phyloP scores from a whole-genome alignment of 164 flowering plant genomes.

The Chloranthus sessilifolius region DNA sequence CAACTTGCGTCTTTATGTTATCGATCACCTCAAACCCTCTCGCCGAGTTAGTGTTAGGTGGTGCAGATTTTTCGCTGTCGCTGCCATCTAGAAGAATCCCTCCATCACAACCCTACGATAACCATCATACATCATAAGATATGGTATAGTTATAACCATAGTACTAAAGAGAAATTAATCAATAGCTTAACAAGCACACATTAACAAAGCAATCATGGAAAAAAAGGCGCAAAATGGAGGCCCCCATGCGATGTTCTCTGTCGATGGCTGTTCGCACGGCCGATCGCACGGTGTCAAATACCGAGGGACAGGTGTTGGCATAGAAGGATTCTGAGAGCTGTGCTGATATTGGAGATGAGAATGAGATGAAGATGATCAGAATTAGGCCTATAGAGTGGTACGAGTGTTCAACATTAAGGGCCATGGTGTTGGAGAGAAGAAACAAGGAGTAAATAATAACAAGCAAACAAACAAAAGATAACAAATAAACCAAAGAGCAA shows the following conservation, averaged over 20 bases:
- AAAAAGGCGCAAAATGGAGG: conserved; percentile 33
- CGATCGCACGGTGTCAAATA: conserved; percentile 23
- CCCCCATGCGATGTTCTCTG: conserved; percentile 34
- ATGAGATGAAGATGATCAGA: not conserved
- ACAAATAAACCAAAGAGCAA: too few relatives aligned
- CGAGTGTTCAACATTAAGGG: too few relatives aligned
- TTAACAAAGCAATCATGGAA: conserved; percentile 43
- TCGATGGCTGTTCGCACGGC: conserved; percentile 16
- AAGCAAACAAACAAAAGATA: too few relatives aligned
- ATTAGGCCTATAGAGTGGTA: too few relatives aligned
- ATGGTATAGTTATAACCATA: too few relatives aligned
- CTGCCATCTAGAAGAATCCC: not conserved
- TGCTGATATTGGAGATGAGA: conserved; percentile 12
- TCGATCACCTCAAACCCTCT: not conserved
- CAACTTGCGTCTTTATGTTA: not conserved
- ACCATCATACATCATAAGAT: too few relatives aligned
- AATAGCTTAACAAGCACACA: too few relatives aligned
- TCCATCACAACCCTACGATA: not conserved
- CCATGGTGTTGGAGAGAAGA: too few relatives aligned
- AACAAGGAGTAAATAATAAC: too few relatives aligned
- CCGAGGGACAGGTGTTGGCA: conserved; percentile 28
- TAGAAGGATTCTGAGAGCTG: conserved; percentile 27
- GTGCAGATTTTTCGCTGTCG: not conserved
- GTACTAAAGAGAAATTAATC: too few relatives aligned
- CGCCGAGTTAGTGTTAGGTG: not conserved